A percentile compares a stretch with the other conserved stretches of the same genome.
phyloP scores from a whole-genome alignment of 139 green algal genomes.

The Chlorella sp. region DNA sequence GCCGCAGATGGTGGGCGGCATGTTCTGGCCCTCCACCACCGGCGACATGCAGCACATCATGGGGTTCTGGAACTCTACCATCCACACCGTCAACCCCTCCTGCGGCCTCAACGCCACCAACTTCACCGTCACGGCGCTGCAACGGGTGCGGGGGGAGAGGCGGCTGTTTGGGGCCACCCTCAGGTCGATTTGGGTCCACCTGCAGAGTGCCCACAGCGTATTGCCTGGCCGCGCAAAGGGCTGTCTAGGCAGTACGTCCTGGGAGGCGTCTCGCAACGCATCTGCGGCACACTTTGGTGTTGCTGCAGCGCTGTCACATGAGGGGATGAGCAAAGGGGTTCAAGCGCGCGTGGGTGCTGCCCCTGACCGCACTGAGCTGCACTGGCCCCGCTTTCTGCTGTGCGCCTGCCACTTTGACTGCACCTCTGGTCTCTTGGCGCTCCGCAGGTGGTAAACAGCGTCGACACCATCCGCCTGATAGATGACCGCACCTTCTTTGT shows the following conservation, averaged over 20 bases:
- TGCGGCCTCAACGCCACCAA: background rate
- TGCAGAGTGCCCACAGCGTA: no score
- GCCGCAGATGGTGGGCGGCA: background rate
- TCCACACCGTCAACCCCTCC: background rate
- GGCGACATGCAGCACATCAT: background rate
- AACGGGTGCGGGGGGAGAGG: background rate
- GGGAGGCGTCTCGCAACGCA: no score
- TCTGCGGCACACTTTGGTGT: no score
- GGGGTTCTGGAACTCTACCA: background rate
- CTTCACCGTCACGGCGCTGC: background rate
- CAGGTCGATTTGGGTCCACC: no score
- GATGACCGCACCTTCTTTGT: background rate
- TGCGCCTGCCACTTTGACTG: background rate
- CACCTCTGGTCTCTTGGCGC: background rate
- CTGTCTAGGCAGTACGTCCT: no score
- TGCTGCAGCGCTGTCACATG: no score
- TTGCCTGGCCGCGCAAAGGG: no score
- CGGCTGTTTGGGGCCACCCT: no score
- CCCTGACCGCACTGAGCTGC: no score
- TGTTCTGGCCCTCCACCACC: background rate
- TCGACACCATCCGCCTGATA: background rate
- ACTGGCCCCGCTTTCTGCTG: background rate
- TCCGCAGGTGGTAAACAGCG: background rate
- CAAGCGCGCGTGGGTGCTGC: no score
- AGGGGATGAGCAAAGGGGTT: no score